These are phyloP conservation scores for Phytophthora megakarya DNA, from an alignment of 352 stramenopile genomes.

Conservation along the genomic window DNA sequence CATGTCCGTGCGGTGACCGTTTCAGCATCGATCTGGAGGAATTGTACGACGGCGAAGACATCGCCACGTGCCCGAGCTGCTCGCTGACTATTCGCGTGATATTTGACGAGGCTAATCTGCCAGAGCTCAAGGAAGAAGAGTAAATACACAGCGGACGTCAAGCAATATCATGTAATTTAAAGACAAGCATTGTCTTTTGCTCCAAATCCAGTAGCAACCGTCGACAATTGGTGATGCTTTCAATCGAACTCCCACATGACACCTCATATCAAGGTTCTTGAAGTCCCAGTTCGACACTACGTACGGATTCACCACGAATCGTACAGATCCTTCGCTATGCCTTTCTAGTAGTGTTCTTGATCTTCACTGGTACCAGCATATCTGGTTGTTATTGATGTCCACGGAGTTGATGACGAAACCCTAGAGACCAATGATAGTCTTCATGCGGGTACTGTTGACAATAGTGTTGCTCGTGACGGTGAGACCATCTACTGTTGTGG, in stretches of 20 bases:
- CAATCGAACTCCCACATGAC: no score
- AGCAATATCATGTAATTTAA: conserved; percentile 26
- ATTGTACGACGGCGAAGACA: conserved; percentile 95
- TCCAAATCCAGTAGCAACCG: not conserved
- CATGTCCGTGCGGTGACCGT: conserved; percentile 97
- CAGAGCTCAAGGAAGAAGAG: conserved; percentile 65
- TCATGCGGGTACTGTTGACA: conserved; percentile 6
- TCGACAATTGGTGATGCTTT: not conserved
- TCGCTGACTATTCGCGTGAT: conserved; percentile 96
- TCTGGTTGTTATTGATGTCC: not conserved
- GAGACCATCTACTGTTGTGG: conserved; percentile 15
- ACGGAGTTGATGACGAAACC: no score
- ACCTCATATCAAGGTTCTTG: no score
- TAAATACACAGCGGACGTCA: conserved; percentile 16
- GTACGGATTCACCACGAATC: no score
- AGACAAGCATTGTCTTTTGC: not conserved
- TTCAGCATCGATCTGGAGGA: conserved; percentile 90
- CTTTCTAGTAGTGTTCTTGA: no score
- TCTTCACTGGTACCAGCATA: no score
- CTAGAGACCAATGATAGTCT: no score
- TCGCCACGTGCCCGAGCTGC: conserved; percentile 96
- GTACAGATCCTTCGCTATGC: no score
- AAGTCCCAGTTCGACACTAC: not conserved
- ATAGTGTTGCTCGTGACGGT: conserved; percentile 10
- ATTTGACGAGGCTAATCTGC: conserved; percentile 92